Base-by-base conservation (phyloP, 257 asterid genomes). In the Henckelia pumila region DNA sequence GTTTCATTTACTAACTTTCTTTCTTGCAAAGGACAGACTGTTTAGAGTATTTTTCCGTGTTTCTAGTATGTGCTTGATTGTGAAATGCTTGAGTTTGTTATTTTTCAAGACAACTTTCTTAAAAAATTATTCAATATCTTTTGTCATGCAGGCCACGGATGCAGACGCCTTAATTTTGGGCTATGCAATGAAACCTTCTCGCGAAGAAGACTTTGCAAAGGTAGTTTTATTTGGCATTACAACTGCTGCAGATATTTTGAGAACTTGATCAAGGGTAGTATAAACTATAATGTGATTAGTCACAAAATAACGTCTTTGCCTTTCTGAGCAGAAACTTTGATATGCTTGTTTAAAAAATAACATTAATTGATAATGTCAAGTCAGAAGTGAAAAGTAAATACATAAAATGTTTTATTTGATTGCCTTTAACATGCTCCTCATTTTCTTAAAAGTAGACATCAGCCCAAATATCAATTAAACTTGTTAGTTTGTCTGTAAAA, bases 121-220 rank as follows among this genome's bases (percentile, higher is more conserved):
- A 24, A 55, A 65, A 7, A 60, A 63, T 72, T 49, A 26, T 64
- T 68, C 55, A 56, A 49, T 75, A 74, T 68, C 67, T 66, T 72
- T 58, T 77, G 59, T 56, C 73, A 35, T 71, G 63, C 79, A 94
- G 97, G 87, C 86, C 60, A 64, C 69, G 63, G 83, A 77, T 73
- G 78, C 71, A 63, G 87, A 84, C 64, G 73, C 70, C 83, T 72
- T 79, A 79, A 71, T 67, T 26, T 90, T 94, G 71, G 99, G 93
- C 64, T 94, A 88, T 66, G 85, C 81, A 64, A 94, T 94, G 99
- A 94, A 94, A 82, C 87, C 89, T 81, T 94, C 99, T 61, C 96
- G 97, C 40, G 96, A 84, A 85, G 89, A 86, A 83, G 99, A 94
- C 81, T 94, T 94, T 84, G 89, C 89, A 32, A 91, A 94, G 95